Base-by-base conservation (phyloP, 768 basidiomycete species). In the Pholiota conissans region DNA sequence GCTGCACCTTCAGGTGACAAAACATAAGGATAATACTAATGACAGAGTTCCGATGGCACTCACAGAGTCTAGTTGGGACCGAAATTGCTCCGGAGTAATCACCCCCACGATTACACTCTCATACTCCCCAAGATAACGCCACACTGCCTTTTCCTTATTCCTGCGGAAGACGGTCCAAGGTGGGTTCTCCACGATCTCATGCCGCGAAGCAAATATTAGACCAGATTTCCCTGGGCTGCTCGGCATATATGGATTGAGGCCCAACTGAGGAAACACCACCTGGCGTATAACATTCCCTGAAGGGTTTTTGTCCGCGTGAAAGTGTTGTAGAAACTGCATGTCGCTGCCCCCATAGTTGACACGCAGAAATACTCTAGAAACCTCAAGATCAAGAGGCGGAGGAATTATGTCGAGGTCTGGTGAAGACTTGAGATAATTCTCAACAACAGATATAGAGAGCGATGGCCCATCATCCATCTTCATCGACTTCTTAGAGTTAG, bases 181-280 rank as follows among this genome's bases (percentile, higher is more conserved):
- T 1, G 45, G 37, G 16, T 64, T 53, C 2, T 61, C 45, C n/a
- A 62, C 40, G 22, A 72, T 62, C 26, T 73, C 71, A 28, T 63
- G 57, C 2, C 70, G 65, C 18, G 68, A 68, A 4, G 68, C 66
- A 49, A 69, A 73, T 3, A 71, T 57, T 13, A 73, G 48, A 1
- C 72, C 72, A 0, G 66, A 56, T 3, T 55, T 58, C 6, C 72
- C 71, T 2, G 72, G 71, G 5, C 14, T 11, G 0, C 50, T 40
- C 0, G 71, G 71, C 60, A 71, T 64, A 1, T 60, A 50, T 0
- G 71, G 72, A 49, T 73, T 73, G 26, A 70, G 52, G 2, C 57
- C 30, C 8, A 56, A 32, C 45, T 61, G 59, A 0, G 72, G 70
- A 39, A 67, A 73, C 8, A 69, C 63, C 3, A 65, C 8, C 9